Percentiles rank a stretch among this genome's conserved stretches.
phyloP scores from a whole-genome alignment of 169 alveolate species.

The Plasmodium vivax region DNA sequence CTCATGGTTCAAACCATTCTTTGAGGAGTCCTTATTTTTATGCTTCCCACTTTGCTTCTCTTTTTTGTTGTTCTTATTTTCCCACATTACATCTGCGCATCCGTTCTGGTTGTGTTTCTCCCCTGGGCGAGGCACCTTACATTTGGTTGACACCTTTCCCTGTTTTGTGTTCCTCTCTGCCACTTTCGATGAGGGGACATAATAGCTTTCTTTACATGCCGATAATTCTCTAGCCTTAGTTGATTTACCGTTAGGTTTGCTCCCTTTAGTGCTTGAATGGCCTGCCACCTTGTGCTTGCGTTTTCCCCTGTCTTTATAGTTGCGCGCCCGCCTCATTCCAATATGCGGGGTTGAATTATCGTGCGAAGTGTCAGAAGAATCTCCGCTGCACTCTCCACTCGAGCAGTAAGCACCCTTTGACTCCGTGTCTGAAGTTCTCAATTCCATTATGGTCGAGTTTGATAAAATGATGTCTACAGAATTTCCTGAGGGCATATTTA shows the following conservation, averaged over 20 bases:
- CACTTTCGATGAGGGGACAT: background rate
- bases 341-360: background rate
- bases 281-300: background rate
- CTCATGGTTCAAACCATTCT: slow-evolving; percentile 1
- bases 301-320: background rate
- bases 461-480: slow-evolving; percentile 17
- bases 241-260: background rate
- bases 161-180: slow-evolving; percentile 1
- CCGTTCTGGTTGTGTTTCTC: background rate
- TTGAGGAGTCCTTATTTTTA: slow-evolving; percentile 5
- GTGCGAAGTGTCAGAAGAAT: background rate
- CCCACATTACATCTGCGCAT: background rate
- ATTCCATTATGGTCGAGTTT: slow-evolving; percentile 12
- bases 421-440: slow-evolving; percentile 2
- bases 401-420: background rate
- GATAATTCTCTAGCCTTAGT: background rate
- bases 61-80: slow-evolving; percentile 1
- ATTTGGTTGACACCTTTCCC: background rate
- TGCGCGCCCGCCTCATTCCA: background rate
- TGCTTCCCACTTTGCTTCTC: slow-evolving; percentile 1
- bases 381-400: background rate
- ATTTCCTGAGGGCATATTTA: background rate
- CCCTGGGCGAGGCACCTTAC: background rate
- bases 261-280: background rate
- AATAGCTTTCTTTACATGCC: background rate